phyloP scores from a whole-genome alignment of 768 basidiomycete genomes.

The Mycena vitilis region DNA sequence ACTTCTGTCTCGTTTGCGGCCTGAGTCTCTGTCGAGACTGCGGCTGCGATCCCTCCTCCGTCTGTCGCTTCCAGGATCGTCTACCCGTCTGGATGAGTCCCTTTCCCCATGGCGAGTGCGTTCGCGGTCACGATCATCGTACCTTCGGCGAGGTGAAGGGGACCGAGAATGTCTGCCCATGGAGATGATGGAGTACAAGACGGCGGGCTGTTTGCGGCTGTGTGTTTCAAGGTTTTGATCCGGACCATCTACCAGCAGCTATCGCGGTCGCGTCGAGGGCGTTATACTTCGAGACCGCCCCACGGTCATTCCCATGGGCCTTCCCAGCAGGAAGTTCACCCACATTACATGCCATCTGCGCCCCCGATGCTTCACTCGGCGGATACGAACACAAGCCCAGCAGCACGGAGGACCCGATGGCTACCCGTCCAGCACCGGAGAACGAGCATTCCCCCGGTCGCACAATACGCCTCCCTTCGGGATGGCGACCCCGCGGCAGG shows the following conservation, averaged over 20 bases:
- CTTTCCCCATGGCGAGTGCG: slow-evolving; percentile 46
- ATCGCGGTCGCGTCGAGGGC: no score
- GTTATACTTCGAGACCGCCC: not conserved
- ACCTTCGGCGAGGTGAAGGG: slow-evolving; percentile 55
- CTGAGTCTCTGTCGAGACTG: slow-evolving; percentile 39
- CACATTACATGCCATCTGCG: not conserved
- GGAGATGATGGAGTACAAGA: not conserved
- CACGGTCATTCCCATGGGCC: slow-evolving; percentile 7
- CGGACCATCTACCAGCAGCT: not conserved
- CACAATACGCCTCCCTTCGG: slow-evolving; percentile 23
- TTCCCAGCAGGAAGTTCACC: slow-evolving; percentile 15
- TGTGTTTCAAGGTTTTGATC: not conserved
- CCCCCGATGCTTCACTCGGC: slow-evolving; percentile 4
- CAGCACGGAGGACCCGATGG: slow-evolving; percentile 26
- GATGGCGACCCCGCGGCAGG: slow-evolving; percentile 64
- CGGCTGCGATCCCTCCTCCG: slow-evolving; percentile 42
- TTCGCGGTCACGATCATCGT: slow-evolving; percentile 52
- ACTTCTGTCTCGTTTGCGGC: slow-evolving; percentile 49
- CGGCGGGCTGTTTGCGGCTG: not conserved
- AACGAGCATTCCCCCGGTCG: slow-evolving; percentile 21
- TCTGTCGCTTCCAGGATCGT: slow-evolving; percentile 46
- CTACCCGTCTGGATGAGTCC: slow-evolving; percentile 49
- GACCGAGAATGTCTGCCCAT: slow-evolving; percentile 51
- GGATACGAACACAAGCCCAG: slow-evolving; percentile 27
- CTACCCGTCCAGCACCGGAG: slow-evolving; percentile 2